Evolutionary conservation across 129 eudicot species (phyloP), one percentile per base, ranked within the genome.

Genomic region (Escallonia herrerae): DNA sequence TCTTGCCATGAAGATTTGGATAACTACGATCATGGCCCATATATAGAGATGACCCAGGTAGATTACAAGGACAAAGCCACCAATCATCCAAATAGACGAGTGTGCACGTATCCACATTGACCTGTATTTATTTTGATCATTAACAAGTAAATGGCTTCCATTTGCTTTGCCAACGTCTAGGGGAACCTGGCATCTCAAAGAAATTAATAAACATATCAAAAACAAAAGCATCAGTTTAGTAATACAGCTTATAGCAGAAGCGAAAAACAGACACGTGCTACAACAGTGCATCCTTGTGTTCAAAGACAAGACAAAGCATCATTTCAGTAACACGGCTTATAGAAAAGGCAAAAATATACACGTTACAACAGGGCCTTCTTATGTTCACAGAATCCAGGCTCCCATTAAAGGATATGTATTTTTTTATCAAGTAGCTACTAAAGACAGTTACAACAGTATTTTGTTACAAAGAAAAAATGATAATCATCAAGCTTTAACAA

Each of bases 31-130:
- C 89, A 82, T 79, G 68, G 95, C 95, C 95, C 90, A 86, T 33
- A 90, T 90, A 84, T 86, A 86, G 14, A 90, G 89, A 88, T 90
- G 97, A 44, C 97, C 97, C 95, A 90, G 76, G 81, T 90, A 86
- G 60, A 90, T 75, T 58, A 86, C 75, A 38, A 82, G 77, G 55
- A 70, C 83, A 73, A 90, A 90, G 15, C 97, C 95, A 43, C 95
- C 97, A 75, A 90, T 81, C 97, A 90, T 90, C 97, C 97, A 90
- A 41, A 90, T 60, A 51, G 89, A 71, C 70, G 97, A 90, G 76
- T 86, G 77, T 43, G 87, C 70, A 15, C 97, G 95, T 42, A 83
- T 75, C 73, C 71, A 58, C 95, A 90, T 86, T 39, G 97, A 90
- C 75, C 68, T 86, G 84, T 90, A 90, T 64, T 90, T 90, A 78